Evolutionary conservation across 176 grass and related monocot species (phyloP).

Genomic region (Bromus sterilis): DNA sequence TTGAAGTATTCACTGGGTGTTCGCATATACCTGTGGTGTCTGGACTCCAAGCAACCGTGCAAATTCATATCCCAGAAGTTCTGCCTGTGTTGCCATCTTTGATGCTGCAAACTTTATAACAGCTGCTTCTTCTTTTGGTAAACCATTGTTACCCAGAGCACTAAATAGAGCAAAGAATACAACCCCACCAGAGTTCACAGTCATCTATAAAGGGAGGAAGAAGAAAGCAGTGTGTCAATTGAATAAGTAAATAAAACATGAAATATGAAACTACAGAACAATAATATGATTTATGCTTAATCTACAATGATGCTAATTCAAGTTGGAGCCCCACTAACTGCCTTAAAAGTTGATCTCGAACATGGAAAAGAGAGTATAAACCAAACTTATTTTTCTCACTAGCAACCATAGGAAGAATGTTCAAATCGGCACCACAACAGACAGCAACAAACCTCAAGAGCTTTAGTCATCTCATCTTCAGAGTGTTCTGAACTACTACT

Average conservation of each 20-base stretch:
- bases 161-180: constrained; percentile 93
- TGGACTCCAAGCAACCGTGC: constrained; percentile 74
- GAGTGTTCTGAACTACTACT: constrained; percentile 62
- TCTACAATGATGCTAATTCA: neutral
- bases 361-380: neutral
- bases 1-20: neutral
- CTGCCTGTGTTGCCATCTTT: constrained; percentile 91
- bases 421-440: constrained; percentile 12
- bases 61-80: constrained; percentile 89
- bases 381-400: neutral
- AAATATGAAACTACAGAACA: neutral
- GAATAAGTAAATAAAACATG: neutral
- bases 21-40: constrained; percentile 64
- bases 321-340: neutral
- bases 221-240: constrained; percentile 7
- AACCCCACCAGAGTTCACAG: constrained; percentile 94
- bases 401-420: neutral
- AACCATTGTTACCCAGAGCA: constrained; percentile 23
- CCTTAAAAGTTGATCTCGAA: neutral
- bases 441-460: constrained; percentile 63
- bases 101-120: constrained; percentile 91
- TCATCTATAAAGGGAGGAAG: constrained; percentile 39
- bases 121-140: constrained; percentile 59
- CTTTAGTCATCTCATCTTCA: constrained; percentile 85
- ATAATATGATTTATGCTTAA: neutral